phyloP scores from a whole-genome alignment of 371 early-diverging fungal genomes.

The Actinomortierella wolfii region DNA sequence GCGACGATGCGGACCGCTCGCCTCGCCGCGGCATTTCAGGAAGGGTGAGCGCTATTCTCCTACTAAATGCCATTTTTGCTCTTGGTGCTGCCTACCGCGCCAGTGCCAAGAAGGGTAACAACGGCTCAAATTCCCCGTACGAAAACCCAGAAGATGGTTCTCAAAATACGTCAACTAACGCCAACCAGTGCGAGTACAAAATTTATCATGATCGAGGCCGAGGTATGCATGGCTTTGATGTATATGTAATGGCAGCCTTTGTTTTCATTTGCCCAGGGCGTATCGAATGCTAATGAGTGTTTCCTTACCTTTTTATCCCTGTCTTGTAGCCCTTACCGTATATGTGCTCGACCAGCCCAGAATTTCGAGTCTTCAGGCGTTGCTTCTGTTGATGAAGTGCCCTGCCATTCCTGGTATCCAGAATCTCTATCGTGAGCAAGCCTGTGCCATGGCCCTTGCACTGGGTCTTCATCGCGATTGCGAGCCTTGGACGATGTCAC shows the following conservation, averaged over 20 bases:
- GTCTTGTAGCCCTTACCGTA: slow-evolving; percentile 21
- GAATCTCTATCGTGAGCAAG: slow-evolving; percentile 43
- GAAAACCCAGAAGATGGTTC: too few relatives aligned
- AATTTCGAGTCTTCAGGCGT: slow-evolving; percentile 32
- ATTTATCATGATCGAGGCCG: slow-evolving; percentile 16
- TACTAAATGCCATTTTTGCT: slow-evolving; percentile 45
- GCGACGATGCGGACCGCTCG: slow-evolving; percentile 2
- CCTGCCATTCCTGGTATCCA: slow-evolving; percentile 42
- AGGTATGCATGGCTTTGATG: slow-evolving; percentile 10
- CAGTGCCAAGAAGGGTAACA: slow-evolving; percentile 34
- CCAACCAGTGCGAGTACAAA: too few relatives aligned
- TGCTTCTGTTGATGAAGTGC: slow-evolving; percentile 43
- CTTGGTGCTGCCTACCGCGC: slow-evolving; percentile 43
- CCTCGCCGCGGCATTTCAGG: slow-evolving; percentile 34
- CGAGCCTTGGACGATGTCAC: slow-evolving; percentile 42
- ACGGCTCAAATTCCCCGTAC: too few relatives aligned
- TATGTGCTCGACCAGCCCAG: slow-evolving; percentile 40
- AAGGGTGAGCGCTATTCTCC: slow-evolving; percentile 36
- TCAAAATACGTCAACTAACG: too few relatives aligned
- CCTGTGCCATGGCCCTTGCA: slow-evolving; percentile 45
- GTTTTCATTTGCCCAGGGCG: background rate
- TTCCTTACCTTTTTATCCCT: background rate
- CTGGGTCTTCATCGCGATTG: slow-evolving; percentile 44
- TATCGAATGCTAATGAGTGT: too few relatives aligned
- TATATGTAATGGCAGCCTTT: background rate